Percentiles rank a stretch among this genome's conserved stretches.
phyloP scores from a whole-genome alignment of 139 green algal genomes.

The Chlorella sp. region DNA sequence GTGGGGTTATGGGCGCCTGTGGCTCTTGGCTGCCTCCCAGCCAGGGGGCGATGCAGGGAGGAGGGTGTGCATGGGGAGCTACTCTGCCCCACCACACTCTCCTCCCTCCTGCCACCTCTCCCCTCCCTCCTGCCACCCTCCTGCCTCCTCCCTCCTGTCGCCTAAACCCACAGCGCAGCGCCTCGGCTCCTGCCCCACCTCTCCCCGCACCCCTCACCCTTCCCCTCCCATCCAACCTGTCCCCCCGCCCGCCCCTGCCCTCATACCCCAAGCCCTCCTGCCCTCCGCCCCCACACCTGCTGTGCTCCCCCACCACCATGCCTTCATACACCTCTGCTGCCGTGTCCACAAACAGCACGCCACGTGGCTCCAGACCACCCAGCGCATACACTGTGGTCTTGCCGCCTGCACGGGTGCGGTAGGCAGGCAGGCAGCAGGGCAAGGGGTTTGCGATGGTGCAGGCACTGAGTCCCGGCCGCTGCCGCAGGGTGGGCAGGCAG shows the following conservation, averaged over 20 bases:
- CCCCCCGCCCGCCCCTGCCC: not conserved
- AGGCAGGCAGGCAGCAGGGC: not conserved
- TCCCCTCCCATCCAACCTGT: conserved; percentile 16
- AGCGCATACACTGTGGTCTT: conserved; percentile 75
- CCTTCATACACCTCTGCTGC: conserved; percentile 78
- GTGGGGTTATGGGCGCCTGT: no score
- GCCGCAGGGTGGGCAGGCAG: no score
- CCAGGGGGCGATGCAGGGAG: no score
- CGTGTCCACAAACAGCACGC: conserved; percentile 80
- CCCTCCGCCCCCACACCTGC: conserved; percentile 23
- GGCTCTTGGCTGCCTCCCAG: no score
- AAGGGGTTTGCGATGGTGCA: not conserved
- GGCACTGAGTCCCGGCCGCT: conserved; percentile 33
- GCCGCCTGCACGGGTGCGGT: conserved; percentile 53
- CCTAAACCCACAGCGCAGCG: not conserved
- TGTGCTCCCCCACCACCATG: conserved; percentile 87
- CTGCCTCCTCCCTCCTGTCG: no score
- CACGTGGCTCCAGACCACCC: conserved; percentile 72
- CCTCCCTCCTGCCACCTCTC: no score
- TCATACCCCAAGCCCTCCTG: not conserved
- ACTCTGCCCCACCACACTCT: no score
- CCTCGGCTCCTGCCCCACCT: not conserved
- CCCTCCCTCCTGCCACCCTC: no score
- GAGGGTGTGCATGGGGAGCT: no score
- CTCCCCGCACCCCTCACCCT: not conserved